Base-by-base conservation (phyloP, 257 asterid species). In the Petunia axillaris region DNA sequence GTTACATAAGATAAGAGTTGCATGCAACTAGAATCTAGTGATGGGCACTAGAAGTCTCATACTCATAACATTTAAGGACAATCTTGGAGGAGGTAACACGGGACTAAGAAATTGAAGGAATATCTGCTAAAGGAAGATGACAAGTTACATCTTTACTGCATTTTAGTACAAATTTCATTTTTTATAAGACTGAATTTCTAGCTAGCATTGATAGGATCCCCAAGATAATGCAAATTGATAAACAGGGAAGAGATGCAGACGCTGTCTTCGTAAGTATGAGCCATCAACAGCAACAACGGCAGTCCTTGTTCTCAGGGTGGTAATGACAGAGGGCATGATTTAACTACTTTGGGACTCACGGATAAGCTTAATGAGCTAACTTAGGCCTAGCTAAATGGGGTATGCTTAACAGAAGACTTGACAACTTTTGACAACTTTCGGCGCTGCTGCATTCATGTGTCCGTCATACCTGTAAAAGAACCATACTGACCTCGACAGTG, bases 131-230 rank as follows among this genome's bases (percentile, higher is more conserved):
- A 43, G 55, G 52, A 67, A 67, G 25, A 43, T 67, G 39, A 25
- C 55, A 43, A n/a, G 55, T 8, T 67, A n/a, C 55, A 67, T 43
- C 8, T 43, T 67, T 43, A 43, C 38, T 67, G 55, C 38, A 43
- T n/a, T 67, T n/a, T 54, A 43, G 76, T 4, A 6, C 55, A 67
- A 67, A 67, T 67, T n/a, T 39, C 76, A 67, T n/a, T 67, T 25
- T 67, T 43, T 7, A 41, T 67, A 43, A 67, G 55, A 43, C n/a
- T 43, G 76, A 8, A 67, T 43, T 11, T 55, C 55, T 7, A 1
- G 39, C 55, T 67, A 43, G 55, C 35, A 4, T n/a, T 16, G 11
- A 67, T 43, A 43, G 39, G 14, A 8, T 1, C 40, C 25, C 76
- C 55, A 67, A 43, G 4, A n/a, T 38, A 43, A 43, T 67, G 39